Conservation (phyloP, 345 rosid genomes). For the Stellera chamaejasme region DNA sequence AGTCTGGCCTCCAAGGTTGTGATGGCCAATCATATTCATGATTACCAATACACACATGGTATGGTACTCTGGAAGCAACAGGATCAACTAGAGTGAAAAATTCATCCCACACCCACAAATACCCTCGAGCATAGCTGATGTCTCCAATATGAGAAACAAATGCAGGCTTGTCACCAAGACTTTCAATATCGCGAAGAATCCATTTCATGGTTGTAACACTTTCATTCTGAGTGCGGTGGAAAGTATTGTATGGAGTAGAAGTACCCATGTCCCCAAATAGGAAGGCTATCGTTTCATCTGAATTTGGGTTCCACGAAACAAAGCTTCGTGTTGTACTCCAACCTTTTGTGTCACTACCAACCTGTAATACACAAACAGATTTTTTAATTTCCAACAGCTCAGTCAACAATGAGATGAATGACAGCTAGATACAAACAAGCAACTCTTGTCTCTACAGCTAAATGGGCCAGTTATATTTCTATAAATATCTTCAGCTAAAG, state of each 20-base stretch:
- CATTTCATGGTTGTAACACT: constrained; percentile 73
- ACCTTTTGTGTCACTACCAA: constrained; percentile 72
- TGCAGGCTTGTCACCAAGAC: constrained; percentile 54
- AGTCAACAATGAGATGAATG: too few relatives aligned
- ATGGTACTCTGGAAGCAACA: constrained; percentile 68
- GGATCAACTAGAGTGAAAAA: constrained; percentile 72
- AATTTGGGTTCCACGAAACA: constrained; percentile 43
- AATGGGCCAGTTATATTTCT: too few relatives aligned
- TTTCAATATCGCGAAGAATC: constrained; percentile 76
- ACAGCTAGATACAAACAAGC: too few relatives aligned
- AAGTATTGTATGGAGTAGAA: constrained; percentile 66
- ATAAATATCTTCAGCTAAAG: too few relatives aligned
- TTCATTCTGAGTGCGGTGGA: constrained; percentile 65
- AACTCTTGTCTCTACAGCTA: too few relatives aligned
- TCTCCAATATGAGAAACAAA: constrained; percentile 86
- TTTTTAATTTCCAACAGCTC: neutral
- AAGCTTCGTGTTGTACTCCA: constrained; percentile 69
- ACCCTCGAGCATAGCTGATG: constrained; percentile 85
- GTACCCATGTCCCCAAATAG: constrained; percentile 92
- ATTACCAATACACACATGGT: constrained; percentile 93
- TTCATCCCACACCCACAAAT: constrained; percentile 91
- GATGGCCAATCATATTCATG: constrained; percentile 92
- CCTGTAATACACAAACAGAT: constrained; percentile 27
- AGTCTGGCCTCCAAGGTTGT: constrained; percentile 90
- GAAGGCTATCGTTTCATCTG: constrained; percentile 59